Evolutionary conservation across 2,329 filamentous ascomycete genomes (phyloP).

Genomic region (Pestalotiopsis sp.): DNA sequence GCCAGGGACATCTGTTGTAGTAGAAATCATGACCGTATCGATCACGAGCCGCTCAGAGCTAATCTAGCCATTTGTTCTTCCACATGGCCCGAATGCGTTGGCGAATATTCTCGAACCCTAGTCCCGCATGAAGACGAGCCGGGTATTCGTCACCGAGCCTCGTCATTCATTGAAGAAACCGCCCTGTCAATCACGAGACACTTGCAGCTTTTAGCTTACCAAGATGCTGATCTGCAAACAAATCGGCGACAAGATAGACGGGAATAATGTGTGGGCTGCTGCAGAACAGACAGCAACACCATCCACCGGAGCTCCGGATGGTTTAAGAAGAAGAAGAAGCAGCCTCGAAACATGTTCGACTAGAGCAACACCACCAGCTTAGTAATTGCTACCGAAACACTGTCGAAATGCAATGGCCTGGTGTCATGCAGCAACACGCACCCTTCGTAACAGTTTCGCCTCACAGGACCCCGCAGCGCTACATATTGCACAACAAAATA

Average conservation of each 20-base stretch:
- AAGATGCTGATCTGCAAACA: not conserved
- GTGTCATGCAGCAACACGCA: not conserved
- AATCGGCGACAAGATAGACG: not conserved
- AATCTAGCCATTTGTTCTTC: not conserved
- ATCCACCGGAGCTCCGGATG: no score
- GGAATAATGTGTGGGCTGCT: not conserved
- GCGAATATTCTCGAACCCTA: not conserved
- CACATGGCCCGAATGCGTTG: not conserved
- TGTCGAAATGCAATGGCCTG: not conserved
- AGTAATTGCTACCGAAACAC: not conserved
- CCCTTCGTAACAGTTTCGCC: not conserved
- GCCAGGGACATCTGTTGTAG: not conserved
- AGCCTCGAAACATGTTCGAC: not conserved
- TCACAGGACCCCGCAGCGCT: not conserved
- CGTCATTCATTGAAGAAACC: not conserved
- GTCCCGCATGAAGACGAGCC: not conserved
- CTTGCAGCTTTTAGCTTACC: not conserved
- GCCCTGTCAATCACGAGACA: not conserved
- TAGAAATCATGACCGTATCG: not conserved
- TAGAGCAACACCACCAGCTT: not conserved
- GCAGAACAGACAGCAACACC: not conserved
- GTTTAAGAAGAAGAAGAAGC: not conserved
- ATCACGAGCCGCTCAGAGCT: not conserved
- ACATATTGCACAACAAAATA: not conserved
- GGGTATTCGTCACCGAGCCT: not conserved